Base-by-base conservation (phyloP, 2,329 filamentous ascomycete species). In the Cladosporium austrohemisphaericum region DNA sequence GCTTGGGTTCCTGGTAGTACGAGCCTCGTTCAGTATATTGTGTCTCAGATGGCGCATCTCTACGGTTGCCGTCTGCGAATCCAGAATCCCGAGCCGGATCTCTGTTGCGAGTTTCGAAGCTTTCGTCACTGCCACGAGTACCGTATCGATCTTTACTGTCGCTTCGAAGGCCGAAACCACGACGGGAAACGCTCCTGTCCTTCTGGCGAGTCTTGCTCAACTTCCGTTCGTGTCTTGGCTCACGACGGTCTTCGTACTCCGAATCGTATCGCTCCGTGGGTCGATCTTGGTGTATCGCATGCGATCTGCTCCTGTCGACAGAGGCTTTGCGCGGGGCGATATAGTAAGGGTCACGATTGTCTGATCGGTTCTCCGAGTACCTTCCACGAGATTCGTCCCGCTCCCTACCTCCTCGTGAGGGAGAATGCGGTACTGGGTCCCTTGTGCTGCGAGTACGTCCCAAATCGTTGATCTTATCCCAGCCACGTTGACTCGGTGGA, bases 401-500 rank as follows among this genome's bases (percentile, higher is more conserved):
- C 5, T 56, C 55, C 10, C 38, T 13, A 13, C 16, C 38, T 18
- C 36, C 36, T 47, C 62, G 55, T 14, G 54, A 60, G 7, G 60
- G 63, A 28, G 63, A 59, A 32, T 49, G 55, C 18, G 51, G 47
- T 10, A 58, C 50, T 23, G 51, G 46, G 11, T 76, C 66, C 13
- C 77, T 71, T 61, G 75, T 69, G 43, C 75, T 73, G 35, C 68
- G 65, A 0, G 68, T 67, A 5, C 76, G 68, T 22, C 73, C 63
- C 5, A 67, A 48, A 13, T 77, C 71, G 57, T 79, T 79, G 55
- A 87, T 79, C 67, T 81, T 86, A 58, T 88, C 85, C 55, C 89
- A 81, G 0, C 83, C 85, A 57, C 84, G 75, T 3, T 81, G 86
- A 4, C 83, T 80, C 4, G 84, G 84, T 8, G 86, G 86, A 2